Evolutionary conservation across 2,329 filamentous ascomycete genomes (phyloP).

Genomic region (Madurella fahalii): DNA sequence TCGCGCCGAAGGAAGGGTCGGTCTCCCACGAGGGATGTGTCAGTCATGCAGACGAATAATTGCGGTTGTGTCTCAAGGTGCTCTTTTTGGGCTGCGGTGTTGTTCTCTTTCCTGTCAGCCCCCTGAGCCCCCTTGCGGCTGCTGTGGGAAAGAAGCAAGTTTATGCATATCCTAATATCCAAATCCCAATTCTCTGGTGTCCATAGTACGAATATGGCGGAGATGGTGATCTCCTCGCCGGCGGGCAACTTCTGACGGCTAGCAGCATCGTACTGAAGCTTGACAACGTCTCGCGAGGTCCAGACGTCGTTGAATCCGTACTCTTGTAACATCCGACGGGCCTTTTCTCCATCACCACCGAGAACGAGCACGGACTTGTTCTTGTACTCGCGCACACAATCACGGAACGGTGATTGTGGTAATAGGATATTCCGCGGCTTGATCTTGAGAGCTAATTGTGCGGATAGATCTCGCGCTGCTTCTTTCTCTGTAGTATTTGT

Average conservation of each 20-base stretch:
- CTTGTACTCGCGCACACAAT: neutral
- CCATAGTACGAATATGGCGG: neutral
- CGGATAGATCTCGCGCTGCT: too few relatives aligned
- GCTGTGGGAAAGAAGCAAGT: neutral
- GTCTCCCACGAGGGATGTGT: neutral
- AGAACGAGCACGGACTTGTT: neutral
- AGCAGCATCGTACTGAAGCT: neutral
- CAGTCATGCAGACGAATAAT: neutral
- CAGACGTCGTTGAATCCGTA: neutral
- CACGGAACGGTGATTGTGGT: neutral
- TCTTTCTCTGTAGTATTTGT: too few relatives aligned
- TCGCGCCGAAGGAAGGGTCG: neutral
- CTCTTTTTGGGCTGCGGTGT: too few relatives aligned
- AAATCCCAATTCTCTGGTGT: neutral
- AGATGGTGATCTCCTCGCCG: neutral
- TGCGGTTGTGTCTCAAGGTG: neutral
- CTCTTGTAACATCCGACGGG: neutral
- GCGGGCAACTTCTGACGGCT: too few relatives aligned
- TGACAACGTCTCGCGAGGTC: neutral
- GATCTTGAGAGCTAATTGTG: neutral
- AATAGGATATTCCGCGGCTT: neutral
- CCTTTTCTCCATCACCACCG: neutral
- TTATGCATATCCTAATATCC: neutral
- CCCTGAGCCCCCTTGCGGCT: neutral
- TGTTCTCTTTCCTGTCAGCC: neutral